Conservation (phyloP, 805 yeast genomes). For the Tetrapisispora fleetii region DNA sequence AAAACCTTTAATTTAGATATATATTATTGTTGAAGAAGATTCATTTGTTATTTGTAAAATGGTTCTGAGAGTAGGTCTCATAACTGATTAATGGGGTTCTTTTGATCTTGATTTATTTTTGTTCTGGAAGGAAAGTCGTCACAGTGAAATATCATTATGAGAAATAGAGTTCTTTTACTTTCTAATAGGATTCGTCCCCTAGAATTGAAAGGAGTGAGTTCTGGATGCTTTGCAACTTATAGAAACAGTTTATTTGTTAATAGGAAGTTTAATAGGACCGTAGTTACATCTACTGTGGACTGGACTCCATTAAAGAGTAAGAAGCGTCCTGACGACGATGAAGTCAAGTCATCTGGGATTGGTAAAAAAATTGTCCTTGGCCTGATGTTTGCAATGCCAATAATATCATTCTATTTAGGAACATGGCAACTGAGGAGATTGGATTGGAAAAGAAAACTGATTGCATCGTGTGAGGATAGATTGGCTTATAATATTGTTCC, state of each 20-base stretch:
- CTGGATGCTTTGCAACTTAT: too few relatives aligned
- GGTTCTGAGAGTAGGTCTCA: too few relatives aligned
- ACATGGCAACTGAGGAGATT: slow-evolving; percentile 86
- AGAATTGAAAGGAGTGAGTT: not conserved
- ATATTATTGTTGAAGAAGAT: too few relatives aligned
- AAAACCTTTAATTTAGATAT: too few relatives aligned
- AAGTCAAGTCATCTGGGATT: slow-evolving; percentile 22
- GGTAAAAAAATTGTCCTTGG: slow-evolving; percentile 30
- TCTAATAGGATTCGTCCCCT: not conserved
- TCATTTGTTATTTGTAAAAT: too few relatives aligned
- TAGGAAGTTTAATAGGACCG: slow-evolving; percentile 16
- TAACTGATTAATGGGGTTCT: too few relatives aligned
- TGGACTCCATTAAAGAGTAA: slow-evolving; percentile 69
- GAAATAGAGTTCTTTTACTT: not conserved
- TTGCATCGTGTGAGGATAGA: slow-evolving; percentile 75
- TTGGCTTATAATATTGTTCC: slow-evolving; percentile 63
- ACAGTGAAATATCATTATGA: not conserved
- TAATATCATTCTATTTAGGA: slow-evolving; percentile 76
- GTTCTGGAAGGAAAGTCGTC: too few relatives aligned
- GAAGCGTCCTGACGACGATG: slow-evolving; percentile 32
- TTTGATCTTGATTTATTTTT: too few relatives aligned
- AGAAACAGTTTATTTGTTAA: not conserved
- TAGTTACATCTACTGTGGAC: slow-evolving; percentile 64
- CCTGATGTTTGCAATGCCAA: slow-evolving; percentile 61
- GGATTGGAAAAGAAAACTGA: slow-evolving; percentile 78